These are phyloP conservation scores for Hericium alpestre DNA, from an alignment of 768 basidiomycete genomes.

Conservation along the genomic window DNA sequence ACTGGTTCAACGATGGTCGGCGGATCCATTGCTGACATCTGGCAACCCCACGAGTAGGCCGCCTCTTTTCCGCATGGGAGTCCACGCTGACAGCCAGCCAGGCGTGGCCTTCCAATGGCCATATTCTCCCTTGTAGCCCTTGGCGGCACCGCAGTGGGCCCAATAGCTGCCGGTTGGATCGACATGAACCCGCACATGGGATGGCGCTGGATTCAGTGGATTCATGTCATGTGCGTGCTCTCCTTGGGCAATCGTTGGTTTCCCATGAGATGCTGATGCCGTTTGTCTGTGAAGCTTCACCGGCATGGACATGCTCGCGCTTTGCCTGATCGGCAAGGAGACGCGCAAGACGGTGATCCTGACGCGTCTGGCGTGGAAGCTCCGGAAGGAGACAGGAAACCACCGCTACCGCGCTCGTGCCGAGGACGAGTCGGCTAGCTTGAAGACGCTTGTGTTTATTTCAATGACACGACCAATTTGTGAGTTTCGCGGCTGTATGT, in stretches of 20 bases:
- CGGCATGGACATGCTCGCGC: slow-evolving; percentile 36
- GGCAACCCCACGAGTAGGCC: slow-evolving; percentile 47
- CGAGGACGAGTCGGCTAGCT: slow-evolving; percentile 49
- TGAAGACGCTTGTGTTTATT: slow-evolving; percentile 52
- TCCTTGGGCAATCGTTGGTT: slow-evolving; percentile 1
- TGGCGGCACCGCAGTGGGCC: slow-evolving; percentile 53
- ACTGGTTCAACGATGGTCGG: slow-evolving; percentile 66
- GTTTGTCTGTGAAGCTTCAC: slow-evolving; percentile 30
- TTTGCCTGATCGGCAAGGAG: slow-evolving; percentile 55
- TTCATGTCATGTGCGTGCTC: slow-evolving; percentile 46
- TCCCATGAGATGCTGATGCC: not conserved
- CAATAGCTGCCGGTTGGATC: slow-evolving; percentile 55
- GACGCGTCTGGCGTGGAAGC: slow-evolving; percentile 46
- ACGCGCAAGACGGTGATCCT: slow-evolving; percentile 67
- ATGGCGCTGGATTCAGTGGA: slow-evolving; percentile 85
- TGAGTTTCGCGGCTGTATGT: slow-evolving; percentile 25
- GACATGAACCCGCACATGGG: slow-evolving; percentile 44
- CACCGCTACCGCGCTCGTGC: slow-evolving; percentile 48
- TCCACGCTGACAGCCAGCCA: slow-evolving; percentile 17
- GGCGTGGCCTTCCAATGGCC: slow-evolving; percentile 72
- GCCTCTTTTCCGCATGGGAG: not conserved
- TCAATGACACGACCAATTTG: slow-evolving; percentile 65
- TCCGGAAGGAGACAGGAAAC: slow-evolving; percentile 59
- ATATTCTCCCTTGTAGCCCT: slow-evolving; percentile 55
- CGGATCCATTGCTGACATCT: slow-evolving; percentile 66